Evolutionary conservation across 2,329 filamentous ascomycete species (phyloP).

Genomic region (Calonectria crousiana): DNA sequence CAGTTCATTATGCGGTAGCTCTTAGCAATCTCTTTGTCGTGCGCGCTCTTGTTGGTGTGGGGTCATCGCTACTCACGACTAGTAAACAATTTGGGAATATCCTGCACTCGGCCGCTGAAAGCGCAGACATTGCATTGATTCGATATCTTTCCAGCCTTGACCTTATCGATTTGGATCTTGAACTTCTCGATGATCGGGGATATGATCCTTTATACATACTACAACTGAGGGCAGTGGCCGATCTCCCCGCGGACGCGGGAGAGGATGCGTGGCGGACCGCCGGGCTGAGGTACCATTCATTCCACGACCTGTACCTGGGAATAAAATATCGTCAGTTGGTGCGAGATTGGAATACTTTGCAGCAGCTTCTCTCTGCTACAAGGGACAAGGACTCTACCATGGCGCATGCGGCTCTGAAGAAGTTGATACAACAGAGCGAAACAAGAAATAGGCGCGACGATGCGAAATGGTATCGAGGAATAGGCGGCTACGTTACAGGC

Average conservation of each 20-base stretch:
- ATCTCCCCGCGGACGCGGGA: too few relatives aligned
- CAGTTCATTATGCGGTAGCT: rapidly evolving
- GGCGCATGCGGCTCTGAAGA: neutral
- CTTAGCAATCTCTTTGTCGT: neutral
- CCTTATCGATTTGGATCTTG: neutral
- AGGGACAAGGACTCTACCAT: neutral
- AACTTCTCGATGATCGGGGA: neutral
- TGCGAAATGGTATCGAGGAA: slow-evolving; percentile 27
- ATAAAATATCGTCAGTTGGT: too few relatives aligned
- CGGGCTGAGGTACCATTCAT: too few relatives aligned
- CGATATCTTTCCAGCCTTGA: neutral
- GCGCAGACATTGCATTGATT: neutral
- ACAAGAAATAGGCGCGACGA: rapidly evolving
- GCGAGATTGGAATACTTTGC: too few relatives aligned
- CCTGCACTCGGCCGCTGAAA: neutral
- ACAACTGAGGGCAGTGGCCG: too few relatives aligned
- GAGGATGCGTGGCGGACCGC: too few relatives aligned
- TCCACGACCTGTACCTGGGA: too few relatives aligned
- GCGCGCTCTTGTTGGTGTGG: neutral
- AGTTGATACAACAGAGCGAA: neutral
- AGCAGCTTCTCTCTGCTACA: too few relatives aligned
- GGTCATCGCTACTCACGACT: neutral
- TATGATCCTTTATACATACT: neutral
- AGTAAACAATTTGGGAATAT: rapidly evolving
- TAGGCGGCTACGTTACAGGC: neutral